Evolutionary conservation across 768 basidiomycete genomes (phyloP), one percentile per base, ranked within the genome.

Genomic region (Boletus rex-veris): DNA sequence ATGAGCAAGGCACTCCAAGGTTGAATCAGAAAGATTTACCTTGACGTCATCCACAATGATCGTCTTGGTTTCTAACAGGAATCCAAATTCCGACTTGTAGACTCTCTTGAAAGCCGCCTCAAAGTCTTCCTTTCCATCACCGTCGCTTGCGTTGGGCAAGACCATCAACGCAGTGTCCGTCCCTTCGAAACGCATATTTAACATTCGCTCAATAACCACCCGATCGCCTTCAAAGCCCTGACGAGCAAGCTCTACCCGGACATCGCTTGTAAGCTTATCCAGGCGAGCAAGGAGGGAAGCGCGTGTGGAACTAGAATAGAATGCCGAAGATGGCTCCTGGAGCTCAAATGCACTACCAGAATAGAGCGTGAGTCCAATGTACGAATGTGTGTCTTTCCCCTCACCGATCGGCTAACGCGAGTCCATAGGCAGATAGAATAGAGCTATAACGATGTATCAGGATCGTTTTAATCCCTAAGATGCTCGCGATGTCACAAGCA

Each of bases 121-220:
- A 65, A 88, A 94, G 68, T 93, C 87, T 57, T 86, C 84, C 14
- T 75, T 61, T 21, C 78, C 84, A 59, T 85, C 79, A 0, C 77
- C 80, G 33, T 78, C 77, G 21, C 64, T 60, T 8, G 66, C 58
- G 19, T 77, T 59, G 0, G 87, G 82, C 12, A 92, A 73, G 11
- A 93, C 82, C 92, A 98, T 96, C 59, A 98, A 69, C 15, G 93
- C 81, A 0, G 96, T 98, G 71, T 96, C 93, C 0, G 91, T 94
- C 4, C 93, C 93, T 45, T 94, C 89, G 60, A 94, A 95, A 19
- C 92, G 83, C 91, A 93, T 93, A 64, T 93, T 93, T 41, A 92
- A 74, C 85, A 88, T 87, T 19, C 87, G 80, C 68, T 96, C 95
- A 6, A 88, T 71, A 49, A 78, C 75, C 46, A 96, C 80, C n/a